Base-by-base conservation (phyloP, 139 green algal genomes). In the Micromonas commoda region DNA sequence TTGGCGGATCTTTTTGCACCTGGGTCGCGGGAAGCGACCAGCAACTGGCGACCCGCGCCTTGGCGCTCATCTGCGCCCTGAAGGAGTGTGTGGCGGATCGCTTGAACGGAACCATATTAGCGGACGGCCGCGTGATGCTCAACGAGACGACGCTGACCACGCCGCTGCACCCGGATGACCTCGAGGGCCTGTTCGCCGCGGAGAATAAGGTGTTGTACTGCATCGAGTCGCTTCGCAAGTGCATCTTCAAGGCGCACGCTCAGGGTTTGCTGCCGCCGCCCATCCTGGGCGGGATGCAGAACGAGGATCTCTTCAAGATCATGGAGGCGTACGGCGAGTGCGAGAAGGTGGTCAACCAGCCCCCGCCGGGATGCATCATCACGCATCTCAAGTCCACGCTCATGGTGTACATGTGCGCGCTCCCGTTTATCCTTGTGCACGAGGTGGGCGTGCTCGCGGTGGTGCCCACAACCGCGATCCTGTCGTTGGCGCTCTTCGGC, bases 181-280 rank as follows among this genome's bases (percentile, higher is more conserved):
- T 75, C 20, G 68, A 75, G 38, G 68, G 68, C 53, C 23, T 75
- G 21, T 75, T 75, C 38, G 3, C 20, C 19, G 68, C 68, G 38
- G 37, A 60, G 19, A 75, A 75, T 37, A 75, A 75, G 68, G 68
- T 75, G 37, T 32, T 75, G 38, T 75, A 38, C 9, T 75, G 68
- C 68, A 34, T 75, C 23, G 68, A 75, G 29, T 13, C 19, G 24
- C 35, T 75, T 1, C 35, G 68, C 37, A n/a, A n/a, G 23, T 75
- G 68, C 38, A 39, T 75, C 34, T 21, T 63, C 20, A 37, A 75
- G 20, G 68, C 68, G 37, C 53, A 61, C 29, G 61, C 13, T 38
- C 31, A 61, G 21, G 35, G 20, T 13, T 61, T 39, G 34, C 24
- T 75, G 31, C 68, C 68, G 37, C 37, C 68, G 24, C 34, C 68